Evolutionary conservation across 495 filamentous ascomycete genomes (phyloP), one percentile per base, ranked within the genome.

Genomic region (Xylaria scruposa): DNA sequence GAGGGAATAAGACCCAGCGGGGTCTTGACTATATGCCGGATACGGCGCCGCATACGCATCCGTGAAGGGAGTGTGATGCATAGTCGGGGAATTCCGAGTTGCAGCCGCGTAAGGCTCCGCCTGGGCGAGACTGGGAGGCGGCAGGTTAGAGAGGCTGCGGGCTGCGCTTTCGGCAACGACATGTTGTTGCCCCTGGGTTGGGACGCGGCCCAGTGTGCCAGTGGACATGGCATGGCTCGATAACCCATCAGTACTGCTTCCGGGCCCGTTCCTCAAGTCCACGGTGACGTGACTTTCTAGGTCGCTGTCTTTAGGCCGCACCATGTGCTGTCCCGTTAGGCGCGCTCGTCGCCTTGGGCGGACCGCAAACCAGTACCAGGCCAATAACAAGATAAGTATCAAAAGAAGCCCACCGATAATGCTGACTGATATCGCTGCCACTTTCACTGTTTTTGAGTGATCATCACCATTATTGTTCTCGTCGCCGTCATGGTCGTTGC

Each of bases 301-400:
- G n/a, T 76, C 73, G 38, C 44, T 67, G 15, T 68, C 44, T 15
- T 73, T 75, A 15, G 70, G 10, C 36, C 24, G 33, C 15, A 8
- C 33, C 29, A 5, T 21, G 61, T n/a, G 17, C 40, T 56, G 63
- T 9, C 33, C 65, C 29, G 46, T 58, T 2, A 44, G 7, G 6
- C 70, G 19, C 13, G 67, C 62, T n/a, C 69, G 72, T 65, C 61
- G 70, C 62, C 66, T 76, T 4, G 71, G 77, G 17, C 77, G 75
- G 47, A 77, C 61, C 42, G 67, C 47, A 31, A 76, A 0, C 61
- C 65, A 76, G 46, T 74, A 79, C 65, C 70, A 77, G 8, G 72
- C 36, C 4, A 46, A 10, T 0, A 79, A 31, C 4, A 73, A 12
- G 26, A 73, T 13, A 26, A 73, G 17, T 6, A 77, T 26, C 19